Evolutionary conservation across 805 yeast genomes (phyloP).

Genomic region (Yarrowia hollandica): DNA sequence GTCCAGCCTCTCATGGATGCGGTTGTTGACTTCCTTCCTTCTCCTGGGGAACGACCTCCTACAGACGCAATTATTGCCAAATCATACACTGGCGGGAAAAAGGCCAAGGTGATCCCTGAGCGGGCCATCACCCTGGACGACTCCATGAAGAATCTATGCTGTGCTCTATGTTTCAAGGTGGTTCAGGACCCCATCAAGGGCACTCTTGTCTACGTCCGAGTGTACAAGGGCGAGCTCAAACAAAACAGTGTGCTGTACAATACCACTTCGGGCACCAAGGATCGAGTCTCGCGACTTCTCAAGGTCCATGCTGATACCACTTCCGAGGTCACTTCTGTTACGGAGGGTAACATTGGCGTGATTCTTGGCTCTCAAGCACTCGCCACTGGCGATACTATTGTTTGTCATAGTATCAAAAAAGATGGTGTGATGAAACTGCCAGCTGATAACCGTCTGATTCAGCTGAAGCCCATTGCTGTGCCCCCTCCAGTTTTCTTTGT

Average conservation of each 20-base stretch:
- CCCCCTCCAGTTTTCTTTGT: conserved; percentile 95
- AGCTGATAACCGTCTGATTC: conserved; percentile 48
- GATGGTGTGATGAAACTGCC: conserved; percentile 52
- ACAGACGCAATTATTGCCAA: conserved; percentile 50
- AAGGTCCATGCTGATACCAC: conserved; percentile 89
- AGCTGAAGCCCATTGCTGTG: conserved; percentile 70
- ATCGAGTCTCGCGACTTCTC: conserved; percentile 66
- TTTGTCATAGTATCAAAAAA: conserved; percentile 58
- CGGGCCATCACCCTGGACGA: conserved; percentile 2
- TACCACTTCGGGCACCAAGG: conserved; percentile 65
- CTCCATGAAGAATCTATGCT: conserved; percentile 54
- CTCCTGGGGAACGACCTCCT: conserved; percentile 63
- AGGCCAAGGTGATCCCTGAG: not conserved
- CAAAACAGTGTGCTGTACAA: conserved; percentile 64
- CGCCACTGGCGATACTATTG: conserved; percentile 87
- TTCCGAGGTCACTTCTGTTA: conserved; percentile 61
- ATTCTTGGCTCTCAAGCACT: conserved; percentile 70
- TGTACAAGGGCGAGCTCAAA: conserved; percentile 76
- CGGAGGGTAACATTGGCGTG: conserved; percentile 89
- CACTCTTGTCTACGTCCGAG: conserved; percentile 78
- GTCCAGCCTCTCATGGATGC: conserved; percentile 93
- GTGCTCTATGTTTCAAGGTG: conserved; percentile 90
- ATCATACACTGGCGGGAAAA: conserved; percentile 19
- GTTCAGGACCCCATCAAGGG: conserved; percentile 79
- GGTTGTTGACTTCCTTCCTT: conserved; percentile 72